phyloP scores from a whole-genome alignment of 192 early-diverging fungal species.

The Entomortierella chlamydospora region DNA sequence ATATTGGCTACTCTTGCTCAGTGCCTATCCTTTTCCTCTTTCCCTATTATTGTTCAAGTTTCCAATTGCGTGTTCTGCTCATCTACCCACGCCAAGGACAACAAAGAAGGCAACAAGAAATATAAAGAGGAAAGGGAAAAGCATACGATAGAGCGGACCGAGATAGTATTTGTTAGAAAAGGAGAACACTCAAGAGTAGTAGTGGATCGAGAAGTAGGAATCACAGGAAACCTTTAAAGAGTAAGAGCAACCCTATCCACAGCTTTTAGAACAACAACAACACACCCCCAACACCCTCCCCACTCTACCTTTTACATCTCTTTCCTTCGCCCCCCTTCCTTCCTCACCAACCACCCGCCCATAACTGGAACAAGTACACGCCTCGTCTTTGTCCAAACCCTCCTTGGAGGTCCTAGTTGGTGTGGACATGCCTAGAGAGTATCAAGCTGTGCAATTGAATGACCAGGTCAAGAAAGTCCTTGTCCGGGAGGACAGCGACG shows the following conservation, averaged over 20 bases:
- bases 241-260: not conserved
- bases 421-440: constrained; percentile 9
- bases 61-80: not conserved
- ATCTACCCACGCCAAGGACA: not conserved
- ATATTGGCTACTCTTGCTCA: not conserved
- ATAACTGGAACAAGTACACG: not conserved
- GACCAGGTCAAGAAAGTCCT: constrained; percentile 16
- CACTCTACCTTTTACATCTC: not conserved
- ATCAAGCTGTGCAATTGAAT: constrained; percentile 23
- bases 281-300: not conserved
- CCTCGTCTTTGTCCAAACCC: not conserved
- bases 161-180: not conserved
- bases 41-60: not conserved
- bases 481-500: constrained; percentile 11
- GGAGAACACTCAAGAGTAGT: not conserved
- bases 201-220: not conserved
- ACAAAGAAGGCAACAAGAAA: not conserved
- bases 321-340: not conserved
- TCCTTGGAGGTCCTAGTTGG: not conserved
- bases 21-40: not conserved
- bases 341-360: not conserved
- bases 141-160: not conserved
- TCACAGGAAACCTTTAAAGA: not conserved
- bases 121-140: not conserved
- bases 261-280: too few relatives aligned